Evolutionary conservation across 208 protist genomes (phyloP), one percentile per base, ranked within the genome.

Genomic region (Angomonas desouzai): DNA sequence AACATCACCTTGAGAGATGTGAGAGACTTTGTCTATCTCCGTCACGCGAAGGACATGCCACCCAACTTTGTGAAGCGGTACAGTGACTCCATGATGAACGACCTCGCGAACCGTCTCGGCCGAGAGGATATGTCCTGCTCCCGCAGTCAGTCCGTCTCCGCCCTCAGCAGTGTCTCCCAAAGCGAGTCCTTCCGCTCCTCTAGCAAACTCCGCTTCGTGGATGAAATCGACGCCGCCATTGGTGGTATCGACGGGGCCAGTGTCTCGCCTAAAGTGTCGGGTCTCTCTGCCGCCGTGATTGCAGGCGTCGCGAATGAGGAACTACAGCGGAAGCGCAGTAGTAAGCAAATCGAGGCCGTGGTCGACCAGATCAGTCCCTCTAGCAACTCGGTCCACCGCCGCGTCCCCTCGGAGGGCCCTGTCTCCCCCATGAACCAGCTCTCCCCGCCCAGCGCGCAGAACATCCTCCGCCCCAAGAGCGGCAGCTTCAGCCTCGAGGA

Each of bases 181-280:
- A 83, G 81, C 25, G 77, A 89, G 58, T 62, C 77, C 56, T 32
- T 83, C 22, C 71, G 74, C 53, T 80, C 68, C 23, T 75, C 83
- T 6, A 82, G 60, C 55, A 83, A 78, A 57, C 62, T 89, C 45
- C 81, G 81, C 55, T 89, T 86, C 45, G 79, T 91, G 13, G 81
- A 91, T 56, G 85, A 91, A 70, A 68, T 91, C 48, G 81, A 91
- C 62, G 81, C 83, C 3, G 79, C 74, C 0, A 73, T 65, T 1
- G 79, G 79, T 30, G 79, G 76, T 13, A 58, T 83, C 11, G 77
- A 86, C 51, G 79, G 83, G 33, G 75, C 64, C 6, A 66, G 78
- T 32, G 53, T 77, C 28, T 69, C 76, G 1, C 62, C 58, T 43
- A 77, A 57, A 20, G 77, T 81, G 13, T 47, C 65, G 3, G 57